Evolutionary conservation across 2,329 filamentous ascomycete genomes (phyloP).

Genomic region (Monilinia aucupariae): DNA sequence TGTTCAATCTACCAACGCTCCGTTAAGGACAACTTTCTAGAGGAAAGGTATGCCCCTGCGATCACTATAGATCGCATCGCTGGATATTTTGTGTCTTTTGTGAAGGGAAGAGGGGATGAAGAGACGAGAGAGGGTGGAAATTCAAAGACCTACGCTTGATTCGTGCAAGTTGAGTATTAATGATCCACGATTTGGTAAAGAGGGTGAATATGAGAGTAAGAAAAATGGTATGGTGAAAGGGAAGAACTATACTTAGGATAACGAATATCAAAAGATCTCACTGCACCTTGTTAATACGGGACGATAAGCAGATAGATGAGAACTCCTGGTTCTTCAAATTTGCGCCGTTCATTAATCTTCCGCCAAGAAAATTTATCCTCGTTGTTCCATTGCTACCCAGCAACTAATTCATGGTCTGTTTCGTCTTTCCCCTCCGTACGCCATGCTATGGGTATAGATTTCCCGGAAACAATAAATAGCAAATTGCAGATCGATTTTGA

Average conservation of each 20-base stretch:
- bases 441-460: constrained; percentile 28
- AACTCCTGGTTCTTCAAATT: constrained; percentile 8
- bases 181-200: neutral
- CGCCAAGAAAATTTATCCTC: neutral
- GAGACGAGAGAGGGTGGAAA: neutral
- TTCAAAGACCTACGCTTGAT: neutral
- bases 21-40: constrained; percentile 70
- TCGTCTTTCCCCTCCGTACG: constrained; percentile 22
- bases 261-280: neutral
- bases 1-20: constrained; percentile 63
- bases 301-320: neutral
- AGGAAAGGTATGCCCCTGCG: constrained; percentile 63
- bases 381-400: constrained; percentile 4
- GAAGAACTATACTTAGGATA: neutral
- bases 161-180: neutral
- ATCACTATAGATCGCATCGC: constrained; percentile 69
- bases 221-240: neutral
- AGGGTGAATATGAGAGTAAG: neutral
- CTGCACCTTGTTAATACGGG: neutral
- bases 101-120: constrained; percentile 13
- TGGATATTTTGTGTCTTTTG: constrained; percentile 42
- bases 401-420: constrained; percentile 17
- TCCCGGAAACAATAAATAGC: constrained; percentile 14
- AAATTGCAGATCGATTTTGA: constrained; percentile 44
- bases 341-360: neutral